Evolutionary conservation across 805 yeast genomes (phyloP).

Genomic region (Barnettozyma siamensis): DNA sequence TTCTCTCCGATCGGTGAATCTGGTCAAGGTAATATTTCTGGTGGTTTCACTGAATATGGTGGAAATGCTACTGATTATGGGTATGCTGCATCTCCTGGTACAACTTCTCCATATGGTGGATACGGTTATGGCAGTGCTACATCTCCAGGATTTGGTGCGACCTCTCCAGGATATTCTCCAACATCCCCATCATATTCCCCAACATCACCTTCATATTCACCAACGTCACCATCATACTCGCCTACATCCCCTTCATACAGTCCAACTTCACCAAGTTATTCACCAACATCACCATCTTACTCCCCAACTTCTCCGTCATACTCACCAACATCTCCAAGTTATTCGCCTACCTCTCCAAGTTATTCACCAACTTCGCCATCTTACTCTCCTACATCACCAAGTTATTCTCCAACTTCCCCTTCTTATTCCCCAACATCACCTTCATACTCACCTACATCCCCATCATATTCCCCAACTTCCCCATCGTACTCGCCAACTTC

Average conservation of each 20-base stretch:
- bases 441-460: constrained; percentile 69
- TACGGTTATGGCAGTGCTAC: constrained; percentile 45
- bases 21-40: constrained; percentile 81
- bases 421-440: constrained; percentile 77
- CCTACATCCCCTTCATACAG: constrained; percentile 65
- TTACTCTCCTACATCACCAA: constrained; percentile 67
- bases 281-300: constrained; percentile 39
- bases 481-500: constrained; percentile 75
- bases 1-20: constrained; percentile 92
- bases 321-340: constrained; percentile 69
- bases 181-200: constrained; percentile 62
- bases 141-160: constrained; percentile 49
- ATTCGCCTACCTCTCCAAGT: constrained; percentile 55
- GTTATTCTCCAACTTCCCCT: constrained; percentile 65
- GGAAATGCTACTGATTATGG: constrained; percentile 51
- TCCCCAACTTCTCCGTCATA: constrained; percentile 47
- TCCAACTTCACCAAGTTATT: constrained; percentile 52
- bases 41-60: constrained; percentile 56
- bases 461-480: constrained; percentile 73
- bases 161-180: constrained; percentile 71
- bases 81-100: constrained; percentile 57
- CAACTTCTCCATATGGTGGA: constrained; percentile 44
- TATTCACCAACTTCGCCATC: constrained; percentile 77
- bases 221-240: constrained; percentile 45
- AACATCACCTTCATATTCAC: constrained; percentile 59